Conservation (phyloP, 768 basidiomycete genomes). For the Arthromyces matolae region DNA sequence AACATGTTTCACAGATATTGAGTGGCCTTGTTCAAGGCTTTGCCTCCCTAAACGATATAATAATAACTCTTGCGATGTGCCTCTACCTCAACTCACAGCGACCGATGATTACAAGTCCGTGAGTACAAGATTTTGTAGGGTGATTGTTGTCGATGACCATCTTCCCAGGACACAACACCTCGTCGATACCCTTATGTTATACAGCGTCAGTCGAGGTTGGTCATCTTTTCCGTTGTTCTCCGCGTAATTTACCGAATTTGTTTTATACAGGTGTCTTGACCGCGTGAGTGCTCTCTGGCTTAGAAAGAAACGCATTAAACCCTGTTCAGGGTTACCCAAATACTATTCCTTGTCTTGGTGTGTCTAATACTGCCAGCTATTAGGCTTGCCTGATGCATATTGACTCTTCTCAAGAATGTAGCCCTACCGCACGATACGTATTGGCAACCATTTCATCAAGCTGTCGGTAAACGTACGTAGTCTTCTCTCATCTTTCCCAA, state of each 20-base stretch:
- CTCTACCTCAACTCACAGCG: constrained; percentile 1
- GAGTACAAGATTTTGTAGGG: neutral
- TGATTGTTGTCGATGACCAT: neutral
- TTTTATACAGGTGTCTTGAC: constrained; percentile 1
- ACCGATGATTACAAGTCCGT: neutral
- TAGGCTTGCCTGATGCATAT: neutral
- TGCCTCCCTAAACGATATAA: constrained; percentile 6
- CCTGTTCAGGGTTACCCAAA: constrained; percentile 1
- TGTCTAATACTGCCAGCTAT: too few relatives aligned
- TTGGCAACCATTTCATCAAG: constrained; percentile 12
- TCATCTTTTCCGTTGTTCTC: neutral
- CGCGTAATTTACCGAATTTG: neutral
- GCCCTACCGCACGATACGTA: constrained; percentile 9
- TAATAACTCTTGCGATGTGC: constrained; percentile 7
- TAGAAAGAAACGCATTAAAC: neutral
- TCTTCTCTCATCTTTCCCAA: too few relatives aligned
- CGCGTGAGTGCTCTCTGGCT: neutral
- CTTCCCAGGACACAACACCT: neutral
- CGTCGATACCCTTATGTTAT: constrained; percentile 7
- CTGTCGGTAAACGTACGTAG: constrained; percentile 11
- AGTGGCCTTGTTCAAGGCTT: constrained; percentile 10
- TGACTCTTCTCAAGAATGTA: constrained; percentile 1
- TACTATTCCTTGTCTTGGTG: constrained; percentile 8
- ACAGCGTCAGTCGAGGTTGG: constrained; percentile 9
- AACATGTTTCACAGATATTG: neutral